These are phyloP conservation scores for Hygrophorus pudorinus DNA, from an alignment of 768 basidiomycete species.

Conservation along the genomic window DNA sequence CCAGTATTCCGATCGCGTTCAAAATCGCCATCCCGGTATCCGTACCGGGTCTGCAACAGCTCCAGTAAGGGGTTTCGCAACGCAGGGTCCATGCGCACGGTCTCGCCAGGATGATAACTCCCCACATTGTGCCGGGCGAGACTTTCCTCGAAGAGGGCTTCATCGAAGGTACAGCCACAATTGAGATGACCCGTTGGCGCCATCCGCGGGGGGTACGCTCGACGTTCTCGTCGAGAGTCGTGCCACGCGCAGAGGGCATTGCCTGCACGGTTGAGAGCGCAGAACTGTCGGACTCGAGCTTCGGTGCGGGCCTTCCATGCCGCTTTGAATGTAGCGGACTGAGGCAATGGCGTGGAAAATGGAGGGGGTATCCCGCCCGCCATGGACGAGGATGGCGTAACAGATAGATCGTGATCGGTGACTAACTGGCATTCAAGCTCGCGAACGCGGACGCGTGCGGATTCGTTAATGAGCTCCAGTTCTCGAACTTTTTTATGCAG, in stretches of 20 bases:
- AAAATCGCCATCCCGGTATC: slow-evolving; percentile 80
- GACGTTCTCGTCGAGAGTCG: slow-evolving; percentile 76
- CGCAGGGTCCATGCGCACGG: slow-evolving; percentile 82
- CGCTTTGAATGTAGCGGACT: slow-evolving; percentile 40
- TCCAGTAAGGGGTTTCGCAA: slow-evolving; percentile 71
- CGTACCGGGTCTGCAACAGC: slow-evolving; percentile 62
- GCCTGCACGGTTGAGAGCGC: slow-evolving; percentile 77
- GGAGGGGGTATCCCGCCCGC: slow-evolving; percentile 15
- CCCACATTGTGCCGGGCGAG: slow-evolving; percentile 71
- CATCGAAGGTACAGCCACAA: slow-evolving; percentile 77
- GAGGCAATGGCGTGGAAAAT: slow-evolving; percentile 21
- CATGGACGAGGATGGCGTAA: slow-evolving; percentile 6
- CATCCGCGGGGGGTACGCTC: slow-evolving; percentile 67
- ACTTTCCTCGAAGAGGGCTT: slow-evolving; percentile 83
- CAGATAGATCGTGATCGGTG: neutral
- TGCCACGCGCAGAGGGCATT: slow-evolving; percentile 89
- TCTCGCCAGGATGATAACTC: slow-evolving; percentile 76
- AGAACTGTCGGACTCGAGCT: slow-evolving; percentile 59
- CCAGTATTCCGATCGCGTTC: slow-evolving; percentile 58
- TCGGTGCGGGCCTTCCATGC: slow-evolving; percentile 70
- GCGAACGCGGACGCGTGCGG: slow-evolving; percentile 34
- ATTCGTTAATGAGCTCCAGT: slow-evolving; percentile 50
- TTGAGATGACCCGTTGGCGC: slow-evolving; percentile 73
- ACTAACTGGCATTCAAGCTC: slow-evolving; percentile 37
- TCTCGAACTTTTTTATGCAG: slow-evolving; percentile 53